phyloP scores from a whole-genome alignment of 306 rosid genomes.

The Glycine tomentella region DNA sequence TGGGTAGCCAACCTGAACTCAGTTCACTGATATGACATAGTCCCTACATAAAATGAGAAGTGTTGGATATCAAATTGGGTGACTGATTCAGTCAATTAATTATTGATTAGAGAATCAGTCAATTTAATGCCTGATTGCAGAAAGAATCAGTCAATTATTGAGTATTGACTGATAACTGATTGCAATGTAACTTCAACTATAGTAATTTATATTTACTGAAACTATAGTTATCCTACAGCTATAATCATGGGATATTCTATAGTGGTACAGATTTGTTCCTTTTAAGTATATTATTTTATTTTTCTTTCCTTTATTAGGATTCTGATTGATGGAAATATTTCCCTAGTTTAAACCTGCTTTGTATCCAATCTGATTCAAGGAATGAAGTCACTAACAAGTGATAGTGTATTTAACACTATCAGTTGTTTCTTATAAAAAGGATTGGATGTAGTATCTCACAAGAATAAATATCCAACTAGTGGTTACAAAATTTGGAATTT shows the following conservation, averaged over 20 bases:
- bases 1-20: slow-evolving; percentile 88
- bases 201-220: too few relatives aligned
- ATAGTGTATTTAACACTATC: too few relatives aligned
- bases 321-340: background rate
- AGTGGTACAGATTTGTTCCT: background rate
- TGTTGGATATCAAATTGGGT: background rate
- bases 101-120: too few relatives aligned
- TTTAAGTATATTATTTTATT: background rate
- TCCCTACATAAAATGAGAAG: slow-evolving; percentile 68
- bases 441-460: background rate
- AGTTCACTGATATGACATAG: slow-evolving; percentile 97
- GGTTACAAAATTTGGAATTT: background rate
- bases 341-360: background rate
- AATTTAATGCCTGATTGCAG: too few relatives aligned
- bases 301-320: background rate
- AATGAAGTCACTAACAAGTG: background rate
- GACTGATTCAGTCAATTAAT: too few relatives aligned
- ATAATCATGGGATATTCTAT: too few relatives aligned
- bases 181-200: too few relatives aligned
- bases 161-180: too few relatives aligned
- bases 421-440: too few relatives aligned
- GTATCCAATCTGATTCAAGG: background rate
- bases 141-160: too few relatives aligned
- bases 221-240: too few relatives aligned
- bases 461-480: background rate